Percentiles rank a stretch among this genome's conserved stretches.
Evolutionary conservation across 345 rosid genomes (phyloP).

Genomic region (Euphorbia lathyris): DNA sequence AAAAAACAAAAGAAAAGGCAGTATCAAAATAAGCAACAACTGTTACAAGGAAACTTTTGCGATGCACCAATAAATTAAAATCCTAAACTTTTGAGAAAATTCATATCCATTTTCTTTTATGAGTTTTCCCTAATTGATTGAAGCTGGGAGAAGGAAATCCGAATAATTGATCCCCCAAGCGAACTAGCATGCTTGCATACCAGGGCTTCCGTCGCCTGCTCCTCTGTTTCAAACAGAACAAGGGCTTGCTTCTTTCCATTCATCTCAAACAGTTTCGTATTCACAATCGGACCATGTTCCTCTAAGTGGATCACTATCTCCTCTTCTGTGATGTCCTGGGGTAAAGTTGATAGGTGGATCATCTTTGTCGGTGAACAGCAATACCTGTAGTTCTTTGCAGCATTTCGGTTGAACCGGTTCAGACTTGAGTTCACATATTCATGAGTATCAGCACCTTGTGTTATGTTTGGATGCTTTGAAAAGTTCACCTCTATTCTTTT

Average conservation of each 20-base stretch:
- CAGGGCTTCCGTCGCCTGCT: slow-evolving; percentile 88
- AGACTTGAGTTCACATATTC: slow-evolving; percentile 80
- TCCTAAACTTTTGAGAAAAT: slow-evolving; percentile 2
- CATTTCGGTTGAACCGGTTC: slow-evolving; percentile 94
- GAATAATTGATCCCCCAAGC: slow-evolving; percentile 70
- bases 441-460: slow-evolving; percentile 83
- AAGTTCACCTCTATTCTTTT: slow-evolving; percentile 90
- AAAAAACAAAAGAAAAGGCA: slow-evolving; percentile 2
- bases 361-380: slow-evolving; percentile 99
- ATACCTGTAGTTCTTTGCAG: slow-evolving; percentile 93
- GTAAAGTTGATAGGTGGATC: slow-evolving; percentile 86
- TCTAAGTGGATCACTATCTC: slow-evolving; percentile 71
- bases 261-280: slow-evolving; percentile 86
- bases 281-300: slow-evolving; percentile 64
- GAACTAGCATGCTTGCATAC: slow-evolving; percentile 90
- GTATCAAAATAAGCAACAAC: slow-evolving; percentile 21
- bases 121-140: slow-evolving; percentile 46
- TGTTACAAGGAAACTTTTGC: slow-evolving; percentile 18
- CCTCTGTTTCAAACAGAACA: slow-evolving; percentile 75
- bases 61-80: slow-evolving; percentile 20
- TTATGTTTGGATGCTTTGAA: slow-evolving; percentile 85
- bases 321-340: slow-evolving; percentile 81
- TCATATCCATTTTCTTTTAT: slow-evolving; percentile 11
- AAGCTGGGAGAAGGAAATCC: slow-evolving; percentile 96
- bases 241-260: slow-evolving; percentile 93